Evolutionary conservation across 2,329 filamentous ascomycete genomes (phyloP).

Genomic region (Talaromyces rugulosus): DNA sequence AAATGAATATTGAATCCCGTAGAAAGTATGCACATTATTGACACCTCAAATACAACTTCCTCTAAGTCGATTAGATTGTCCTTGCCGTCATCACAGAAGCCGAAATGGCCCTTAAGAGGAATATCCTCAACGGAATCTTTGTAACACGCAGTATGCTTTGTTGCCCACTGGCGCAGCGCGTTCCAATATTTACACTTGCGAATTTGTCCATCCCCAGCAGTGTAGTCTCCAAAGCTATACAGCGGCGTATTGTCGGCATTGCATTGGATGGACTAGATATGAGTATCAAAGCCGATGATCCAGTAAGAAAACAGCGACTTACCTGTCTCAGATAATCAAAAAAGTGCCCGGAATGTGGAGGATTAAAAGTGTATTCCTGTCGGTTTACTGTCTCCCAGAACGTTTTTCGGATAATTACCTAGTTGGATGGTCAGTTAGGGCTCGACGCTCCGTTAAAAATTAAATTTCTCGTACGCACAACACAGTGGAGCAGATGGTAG

Average conservation of each 20-base stretch:
- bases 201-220: background rate
- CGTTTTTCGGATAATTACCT: background rate
- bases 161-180: background rate
- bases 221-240: background rate
- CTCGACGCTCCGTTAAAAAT: background rate
- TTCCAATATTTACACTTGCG: constrained; percentile 4
- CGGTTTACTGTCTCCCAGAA: background rate
- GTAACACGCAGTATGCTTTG: constrained; percentile 1
- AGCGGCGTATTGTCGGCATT: background rate
- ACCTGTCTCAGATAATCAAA: constrained; percentile 2
- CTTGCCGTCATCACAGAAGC: too few species aligned
- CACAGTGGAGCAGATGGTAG: constrained; percentile 1
- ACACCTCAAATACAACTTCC: too few species aligned
- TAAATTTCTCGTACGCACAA: background rate
- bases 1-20: too few species aligned
- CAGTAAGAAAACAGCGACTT: background rate
- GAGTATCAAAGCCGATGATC: background rate
- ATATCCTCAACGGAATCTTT: background rate
- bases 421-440: background rate
- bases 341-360: background rate
- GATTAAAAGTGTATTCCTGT: background rate
- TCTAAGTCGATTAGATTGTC: too few species aligned
- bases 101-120: too few species aligned
- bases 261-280: background rate
- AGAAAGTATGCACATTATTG: too few species aligned